Conservation (phyloP, 805 yeast genomes). For the Sugiyamaella valdiviana region DNA sequence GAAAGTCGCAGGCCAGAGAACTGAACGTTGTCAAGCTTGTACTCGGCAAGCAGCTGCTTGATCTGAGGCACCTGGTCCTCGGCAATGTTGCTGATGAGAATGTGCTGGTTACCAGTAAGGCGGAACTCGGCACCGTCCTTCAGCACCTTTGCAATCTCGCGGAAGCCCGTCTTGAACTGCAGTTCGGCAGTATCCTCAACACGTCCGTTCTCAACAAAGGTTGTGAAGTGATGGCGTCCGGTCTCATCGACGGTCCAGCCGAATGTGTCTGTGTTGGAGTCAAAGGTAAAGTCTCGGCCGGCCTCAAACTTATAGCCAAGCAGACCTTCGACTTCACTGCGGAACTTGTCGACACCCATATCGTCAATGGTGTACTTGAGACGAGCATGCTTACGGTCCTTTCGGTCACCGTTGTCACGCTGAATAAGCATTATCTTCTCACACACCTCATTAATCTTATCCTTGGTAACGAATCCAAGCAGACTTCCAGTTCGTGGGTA, state of each 20-base stretch:
- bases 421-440: constrained; percentile 91
- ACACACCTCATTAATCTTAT: constrained; percentile 68
- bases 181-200: constrained; percentile 86
- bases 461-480: constrained; percentile 68
- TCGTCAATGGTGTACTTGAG: constrained; percentile 95
- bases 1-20: constrained; percentile 81
- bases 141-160: constrained; percentile 68
- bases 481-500: constrained; percentile 91
- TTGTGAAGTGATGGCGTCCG: constrained; percentile 83
- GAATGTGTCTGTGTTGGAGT: constrained; percentile 81
- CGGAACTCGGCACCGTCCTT: constrained; percentile 66
- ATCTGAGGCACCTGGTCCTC: constrained; percentile 60
- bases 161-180: constrained; percentile 84
- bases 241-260: constrained; percentile 84
- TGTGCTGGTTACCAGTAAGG: constrained; percentile 93
- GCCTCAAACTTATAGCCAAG: constrained; percentile 71
- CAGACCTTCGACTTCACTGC: constrained; percentile 71
- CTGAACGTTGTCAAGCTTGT: constrained; percentile 76
- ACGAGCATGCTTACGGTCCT: constrained; percentile 95
- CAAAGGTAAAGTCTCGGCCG: constrained; percentile 67
- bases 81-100: constrained; percentile 64
- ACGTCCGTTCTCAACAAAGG: constrained; percentile 94
- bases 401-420: constrained; percentile 91
- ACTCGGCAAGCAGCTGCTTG: constrained; percentile 59
- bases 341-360: constrained; percentile 81